Percentiles rank a stretch among this genome's conserved stretches.
Evolutionary conservation across 1,284 basidiomycete genomes (phyloP).

Genomic region (Austroboletus novae-zelandiae): DNA sequence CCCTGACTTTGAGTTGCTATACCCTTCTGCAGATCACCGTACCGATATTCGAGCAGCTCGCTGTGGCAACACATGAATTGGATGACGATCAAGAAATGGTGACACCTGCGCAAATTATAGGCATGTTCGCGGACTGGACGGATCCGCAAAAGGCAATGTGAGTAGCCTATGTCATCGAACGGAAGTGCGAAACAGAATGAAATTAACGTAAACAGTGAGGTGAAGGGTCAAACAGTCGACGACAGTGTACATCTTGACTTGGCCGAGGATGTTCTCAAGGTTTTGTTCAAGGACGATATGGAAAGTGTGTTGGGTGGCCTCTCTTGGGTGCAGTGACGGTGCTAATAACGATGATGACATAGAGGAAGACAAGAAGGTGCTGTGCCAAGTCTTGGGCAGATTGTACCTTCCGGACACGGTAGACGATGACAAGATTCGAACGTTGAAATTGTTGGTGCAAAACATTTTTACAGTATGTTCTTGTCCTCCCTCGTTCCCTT

Average conservation of each 20-base stretch:
- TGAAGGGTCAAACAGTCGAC: conserved; percentile 42
- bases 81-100: conserved; percentile 83
- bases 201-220: conserved; percentile 31
- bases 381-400: conserved; percentile 80
- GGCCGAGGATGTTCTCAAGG: conserved; percentile 71
- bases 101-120: conserved; percentile 74
- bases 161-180: conserved; percentile 30
- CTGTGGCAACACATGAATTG: conserved; percentile 67
- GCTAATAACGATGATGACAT: conserved; percentile 1
- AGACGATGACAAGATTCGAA: conserved; percentile 66
- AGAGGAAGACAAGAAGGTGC: conserved; percentile 81
- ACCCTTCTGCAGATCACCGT: conserved; percentile 39
- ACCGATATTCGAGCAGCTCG: conserved; percentile 69
- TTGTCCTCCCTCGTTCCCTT: not conserved
- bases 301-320: conserved; percentile 37
- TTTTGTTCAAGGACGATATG: conserved; percentile 47
- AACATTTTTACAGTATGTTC: conserved; percentile 57
- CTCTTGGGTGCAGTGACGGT: not conserved
- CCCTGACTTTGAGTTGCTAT: too few relatives aligned
- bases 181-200: not conserved
- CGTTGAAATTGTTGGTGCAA: conserved; percentile 61
- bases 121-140: conserved; percentile 92
- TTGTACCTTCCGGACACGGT: conserved; percentile 71
- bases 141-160: conserved; percentile 81
- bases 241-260: conserved; percentile 74